Evolutionary conservation across 2,329 filamentous ascomycete genomes (phyloP).

Genomic region (Aureobasidium sp.): DNA sequence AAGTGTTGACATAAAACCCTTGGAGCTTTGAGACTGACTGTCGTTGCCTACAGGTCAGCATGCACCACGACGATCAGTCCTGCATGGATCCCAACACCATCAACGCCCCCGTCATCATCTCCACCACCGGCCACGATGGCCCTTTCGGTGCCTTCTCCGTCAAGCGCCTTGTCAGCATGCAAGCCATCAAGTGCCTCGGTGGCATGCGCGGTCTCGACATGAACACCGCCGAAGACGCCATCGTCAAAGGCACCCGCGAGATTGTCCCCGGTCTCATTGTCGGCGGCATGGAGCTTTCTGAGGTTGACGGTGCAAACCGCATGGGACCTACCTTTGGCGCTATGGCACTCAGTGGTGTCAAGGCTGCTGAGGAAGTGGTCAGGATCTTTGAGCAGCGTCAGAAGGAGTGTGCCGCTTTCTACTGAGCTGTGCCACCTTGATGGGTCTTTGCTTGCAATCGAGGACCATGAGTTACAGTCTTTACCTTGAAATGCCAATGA

Average conservation of each 20-base stretch:
- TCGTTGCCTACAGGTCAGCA: conserved; percentile 25
- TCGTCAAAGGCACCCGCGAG: conserved; percentile 86
- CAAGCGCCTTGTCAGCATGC: conserved; percentile 87
- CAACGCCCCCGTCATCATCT: conserved; percentile 82
- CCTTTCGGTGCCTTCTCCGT: conserved; percentile 87
- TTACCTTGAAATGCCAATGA: background rate
- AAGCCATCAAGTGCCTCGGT: conserved; percentile 71
- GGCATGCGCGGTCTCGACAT: conserved; percentile 94
- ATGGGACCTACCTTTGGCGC: conserved; percentile 89
- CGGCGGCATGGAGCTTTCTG: conserved; percentile 90
- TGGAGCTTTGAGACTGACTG: background rate
- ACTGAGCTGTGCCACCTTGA: background rate
- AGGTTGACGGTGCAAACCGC: conserved; percentile 79
- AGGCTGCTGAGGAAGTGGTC: conserved; percentile 82
- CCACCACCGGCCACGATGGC: conserved; percentile 83
- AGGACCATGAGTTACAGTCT: background rate
- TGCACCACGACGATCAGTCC: conserved; percentile 33
- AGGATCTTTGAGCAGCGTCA: conserved; percentile 70
- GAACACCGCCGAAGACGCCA: conserved; percentile 84
- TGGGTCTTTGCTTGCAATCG: background rate
- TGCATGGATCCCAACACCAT: conserved; percentile 99
- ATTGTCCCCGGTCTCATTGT: conserved; percentile 81
- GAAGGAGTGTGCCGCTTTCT: conserved; percentile 54
- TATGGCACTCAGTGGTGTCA: conserved; percentile 81
- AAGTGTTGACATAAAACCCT: conserved; percentile 30